Conservation (phyloP, 2,329 filamentous ascomycete genomes). For the Fusarium sp. region DNA sequence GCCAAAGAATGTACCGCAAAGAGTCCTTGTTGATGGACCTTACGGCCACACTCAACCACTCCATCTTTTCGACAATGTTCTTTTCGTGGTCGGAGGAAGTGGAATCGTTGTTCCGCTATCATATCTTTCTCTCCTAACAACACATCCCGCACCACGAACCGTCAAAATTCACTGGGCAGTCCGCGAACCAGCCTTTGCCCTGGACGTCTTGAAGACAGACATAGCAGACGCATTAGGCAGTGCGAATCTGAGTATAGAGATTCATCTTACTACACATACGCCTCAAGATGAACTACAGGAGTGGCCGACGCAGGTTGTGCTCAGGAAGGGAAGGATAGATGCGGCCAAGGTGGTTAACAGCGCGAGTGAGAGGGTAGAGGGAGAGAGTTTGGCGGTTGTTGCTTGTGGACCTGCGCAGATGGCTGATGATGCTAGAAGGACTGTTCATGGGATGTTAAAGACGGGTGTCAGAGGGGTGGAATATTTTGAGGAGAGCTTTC, state of each 20-base stretch:
- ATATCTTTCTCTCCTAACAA: slow-evolving; percentile 52
- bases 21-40: slow-evolving; percentile 58
- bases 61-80: slow-evolving; percentile 52
- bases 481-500: slow-evolving; percentile 59
- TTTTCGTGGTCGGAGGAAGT: slow-evolving; percentile 60
- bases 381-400: slow-evolving; percentile 54
- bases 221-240: slow-evolving; percentile 47
- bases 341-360: slow-evolving; percentile 49
- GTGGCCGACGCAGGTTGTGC: slow-evolving; percentile 31
- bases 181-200: slow-evolving; percentile 54
- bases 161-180: slow-evolving; percentile 59
- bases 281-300: slow-evolving; percentile 9
- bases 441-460: slow-evolving; percentile 50
- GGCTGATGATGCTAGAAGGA: slow-evolving; percentile 57
- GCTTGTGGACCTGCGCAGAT: slow-evolving; percentile 59
- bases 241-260: slow-evolving; percentile 50
- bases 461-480: slow-evolving; percentile 48
- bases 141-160: slow-evolving; percentile 24
- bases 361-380: slow-evolving; percentile 39
- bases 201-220: slow-evolving; percentile 51
- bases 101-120: slow-evolving; percentile 58
- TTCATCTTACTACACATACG: slow-evolving; percentile 51
- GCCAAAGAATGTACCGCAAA: slow-evolving; percentile 45
- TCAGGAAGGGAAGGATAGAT: slow-evolving; percentile 50
- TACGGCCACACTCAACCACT: slow-evolving; percentile 57